These are phyloP conservation scores for Aspergillus sergii DNA, from an alignment of 2,329 filamentous ascomycete species.

Conservation along the genomic window DNA sequence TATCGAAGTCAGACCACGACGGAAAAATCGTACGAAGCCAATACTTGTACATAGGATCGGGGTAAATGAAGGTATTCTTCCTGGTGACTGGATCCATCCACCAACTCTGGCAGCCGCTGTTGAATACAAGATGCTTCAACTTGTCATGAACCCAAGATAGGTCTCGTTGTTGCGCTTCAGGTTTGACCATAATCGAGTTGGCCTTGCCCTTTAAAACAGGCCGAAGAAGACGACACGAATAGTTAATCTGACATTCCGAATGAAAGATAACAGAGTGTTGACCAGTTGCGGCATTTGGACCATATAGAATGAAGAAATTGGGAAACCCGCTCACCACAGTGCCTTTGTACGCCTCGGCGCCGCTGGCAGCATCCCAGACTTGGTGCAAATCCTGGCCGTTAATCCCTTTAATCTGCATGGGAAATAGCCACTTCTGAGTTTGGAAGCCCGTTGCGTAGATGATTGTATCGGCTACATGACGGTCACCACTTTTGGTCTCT, in stretches of 20 bases:
- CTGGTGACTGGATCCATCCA: conserved; percentile 10
- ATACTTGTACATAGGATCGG: conserved; percentile 23
- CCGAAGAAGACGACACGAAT: background rate
- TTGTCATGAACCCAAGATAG: background rate
- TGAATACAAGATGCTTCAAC: background rate
- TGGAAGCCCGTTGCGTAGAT: background rate
- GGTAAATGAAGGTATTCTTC: conserved; percentile 23
- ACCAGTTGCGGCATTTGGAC: background rate
- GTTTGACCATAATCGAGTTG: background rate
- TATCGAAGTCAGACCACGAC: background rate
- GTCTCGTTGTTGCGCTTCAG: background rate
- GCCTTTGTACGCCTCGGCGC: background rate
- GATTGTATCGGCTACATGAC: background rate
- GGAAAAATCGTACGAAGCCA: conserved; percentile 19
- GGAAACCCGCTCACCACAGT: background rate
- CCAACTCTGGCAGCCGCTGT: background rate
- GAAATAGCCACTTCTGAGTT: background rate
- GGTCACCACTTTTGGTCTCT: background rate
- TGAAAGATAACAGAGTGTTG: background rate
- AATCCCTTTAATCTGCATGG: background rate
- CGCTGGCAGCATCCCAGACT: background rate
- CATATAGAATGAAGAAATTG: background rate
- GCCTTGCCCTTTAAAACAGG: background rate
- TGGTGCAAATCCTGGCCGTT: background rate
- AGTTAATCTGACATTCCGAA: background rate